Evolutionary conservation across 352 stramenopile genomes (phyloP).

Genomic region (Globisporangium canariense): DNA sequence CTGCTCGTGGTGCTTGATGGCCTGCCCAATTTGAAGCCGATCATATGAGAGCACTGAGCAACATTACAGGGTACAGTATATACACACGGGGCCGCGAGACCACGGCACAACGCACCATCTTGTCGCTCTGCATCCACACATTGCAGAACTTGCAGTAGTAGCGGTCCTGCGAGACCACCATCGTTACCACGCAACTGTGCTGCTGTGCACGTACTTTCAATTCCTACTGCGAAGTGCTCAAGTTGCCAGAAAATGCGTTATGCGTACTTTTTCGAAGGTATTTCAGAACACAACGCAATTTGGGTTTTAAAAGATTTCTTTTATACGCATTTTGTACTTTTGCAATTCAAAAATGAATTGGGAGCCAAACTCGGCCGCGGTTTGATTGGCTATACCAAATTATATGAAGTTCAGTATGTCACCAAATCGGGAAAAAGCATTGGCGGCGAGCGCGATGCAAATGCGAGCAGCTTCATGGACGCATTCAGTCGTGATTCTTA

Average conservation of each 20-base stretch:
- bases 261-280: not conserved
- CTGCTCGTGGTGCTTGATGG: conserved; percentile 81
- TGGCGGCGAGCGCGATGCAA: conserved; percentile 13
- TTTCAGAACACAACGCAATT: no score
- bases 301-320: no score
- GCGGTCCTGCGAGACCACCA: conserved; percentile 60
- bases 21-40: conserved; percentile 28
- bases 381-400: no score
- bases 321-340: no score
- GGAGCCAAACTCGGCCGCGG: no score
- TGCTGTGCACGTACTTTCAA: no score
- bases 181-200: conserved; percentile 12
- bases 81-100: not conserved
- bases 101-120: conserved; percentile 33
- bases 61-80: not conserved
- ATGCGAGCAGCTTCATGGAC: not conserved
- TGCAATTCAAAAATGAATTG: not conserved
- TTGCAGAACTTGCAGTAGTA: conserved; percentile 90
- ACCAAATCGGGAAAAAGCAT: not conserved
- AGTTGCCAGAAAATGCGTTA: not conserved
- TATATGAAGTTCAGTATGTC: no score
- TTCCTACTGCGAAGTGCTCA: not conserved
- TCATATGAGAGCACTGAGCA: not conserved
- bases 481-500: conserved; percentile 78
- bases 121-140: conserved; percentile 83